Percentiles rank a stretch among this genome's conserved stretches.
Evolutionary conservation across 1,284 basidiomycete species (phyloP).

Genomic region (Meira nashicola): DNA sequence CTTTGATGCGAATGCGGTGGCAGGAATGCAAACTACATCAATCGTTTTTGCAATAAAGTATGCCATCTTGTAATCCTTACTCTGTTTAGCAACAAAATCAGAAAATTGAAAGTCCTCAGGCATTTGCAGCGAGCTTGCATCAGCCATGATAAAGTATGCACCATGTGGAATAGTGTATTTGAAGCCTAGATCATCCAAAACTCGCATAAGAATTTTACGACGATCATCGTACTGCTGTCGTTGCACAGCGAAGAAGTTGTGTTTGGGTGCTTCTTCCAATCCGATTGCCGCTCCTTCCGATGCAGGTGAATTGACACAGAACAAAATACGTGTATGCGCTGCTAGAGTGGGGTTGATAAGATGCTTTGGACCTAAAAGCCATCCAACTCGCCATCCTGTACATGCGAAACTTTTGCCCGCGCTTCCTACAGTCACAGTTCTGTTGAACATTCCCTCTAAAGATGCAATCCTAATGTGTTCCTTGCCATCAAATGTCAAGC

Average conservation of each 20-base stretch:
- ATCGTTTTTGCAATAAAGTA: constrained; percentile 50
- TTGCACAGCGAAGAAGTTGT: constrained; percentile 76
- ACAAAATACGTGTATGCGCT: constrained; percentile 87
- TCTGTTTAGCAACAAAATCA: constrained; percentile 68
- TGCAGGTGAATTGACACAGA: constrained; percentile 87
- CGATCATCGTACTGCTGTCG: constrained; percentile 74
- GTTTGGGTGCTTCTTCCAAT: constrained; percentile 65
- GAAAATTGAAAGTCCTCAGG: constrained; percentile 82
- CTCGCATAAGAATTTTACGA: constrained; percentile 66
- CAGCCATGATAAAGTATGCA: constrained; percentile 58
- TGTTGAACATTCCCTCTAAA: constrained; percentile 81
- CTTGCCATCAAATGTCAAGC: constrained; percentile 78
- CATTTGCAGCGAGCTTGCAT: constrained; percentile 73
- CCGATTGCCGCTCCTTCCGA: constrained; percentile 59
- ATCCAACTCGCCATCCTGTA: constrained; percentile 96
- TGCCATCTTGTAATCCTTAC: constrained; percentile 75
- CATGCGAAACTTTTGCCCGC: constrained; percentile 75
- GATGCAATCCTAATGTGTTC: constrained; percentile 87
- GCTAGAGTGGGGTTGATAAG: constrained; percentile 82
- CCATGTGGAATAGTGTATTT: constrained; percentile 60
- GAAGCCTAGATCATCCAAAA: constrained; percentile 78
- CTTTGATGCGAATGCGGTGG: constrained; percentile 46
- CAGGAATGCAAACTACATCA: constrained; percentile 48
- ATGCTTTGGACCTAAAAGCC: constrained; percentile 79
- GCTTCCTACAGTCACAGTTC: constrained; percentile 75